A percentile compares a stretch with the other conserved stretches of the same genome.
Conservation (phyloP, 2,329 filamentous ascomycete genomes). For the Pseudogymnoascus sp. region DNA sequence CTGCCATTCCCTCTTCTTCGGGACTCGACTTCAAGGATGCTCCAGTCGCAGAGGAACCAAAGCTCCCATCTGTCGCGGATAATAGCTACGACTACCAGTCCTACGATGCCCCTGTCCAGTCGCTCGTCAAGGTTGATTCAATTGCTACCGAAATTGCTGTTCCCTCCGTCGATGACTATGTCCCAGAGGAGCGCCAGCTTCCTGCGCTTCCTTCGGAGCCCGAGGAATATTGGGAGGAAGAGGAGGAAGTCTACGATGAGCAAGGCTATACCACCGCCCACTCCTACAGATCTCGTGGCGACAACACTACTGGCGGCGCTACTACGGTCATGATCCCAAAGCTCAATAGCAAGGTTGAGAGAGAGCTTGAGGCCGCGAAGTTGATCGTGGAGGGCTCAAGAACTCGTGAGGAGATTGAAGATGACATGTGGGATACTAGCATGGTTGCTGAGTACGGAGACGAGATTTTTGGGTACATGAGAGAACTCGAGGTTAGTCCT, state of each 20-base stretch:
- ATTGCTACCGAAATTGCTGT: neutral
- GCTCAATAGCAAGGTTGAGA: conserved; percentile 57
- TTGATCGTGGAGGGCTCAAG: conserved; percentile 22
- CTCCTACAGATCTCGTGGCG: conserved; percentile 66
- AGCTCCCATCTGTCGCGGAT: neutral
- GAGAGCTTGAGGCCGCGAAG: conserved; percentile 60
- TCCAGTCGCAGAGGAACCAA: neutral
- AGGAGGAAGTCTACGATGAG: conserved; percentile 61
- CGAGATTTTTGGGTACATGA: conserved; percentile 93
- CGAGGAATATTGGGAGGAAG: conserved; percentile 72
- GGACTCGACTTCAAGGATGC: neutral
- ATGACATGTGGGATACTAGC: conserved; percentile 86
- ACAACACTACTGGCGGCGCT: conserved; percentile 59
- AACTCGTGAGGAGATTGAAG: conserved; percentile 68
- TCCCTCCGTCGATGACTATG: neutral
- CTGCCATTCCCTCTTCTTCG: neutral
- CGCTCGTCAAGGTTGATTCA: neutral
- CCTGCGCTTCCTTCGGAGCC: conserved; percentile 37
- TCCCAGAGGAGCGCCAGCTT: conserved; percentile 2
- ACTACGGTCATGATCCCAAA: conserved; percentile 64
- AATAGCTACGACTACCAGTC: neutral
- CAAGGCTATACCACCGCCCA: conserved; percentile 66
- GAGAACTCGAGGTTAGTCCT: conserved; percentile 65
- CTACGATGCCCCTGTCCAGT: neutral
- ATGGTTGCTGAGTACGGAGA: conserved; percentile 97